A percentile compares a stretch with the other conserved stretches of the same genome.
Evolutionary conservation across 2,329 filamentous ascomycete genomes (phyloP).

Genomic region (Nothophoma quercina): DNA sequence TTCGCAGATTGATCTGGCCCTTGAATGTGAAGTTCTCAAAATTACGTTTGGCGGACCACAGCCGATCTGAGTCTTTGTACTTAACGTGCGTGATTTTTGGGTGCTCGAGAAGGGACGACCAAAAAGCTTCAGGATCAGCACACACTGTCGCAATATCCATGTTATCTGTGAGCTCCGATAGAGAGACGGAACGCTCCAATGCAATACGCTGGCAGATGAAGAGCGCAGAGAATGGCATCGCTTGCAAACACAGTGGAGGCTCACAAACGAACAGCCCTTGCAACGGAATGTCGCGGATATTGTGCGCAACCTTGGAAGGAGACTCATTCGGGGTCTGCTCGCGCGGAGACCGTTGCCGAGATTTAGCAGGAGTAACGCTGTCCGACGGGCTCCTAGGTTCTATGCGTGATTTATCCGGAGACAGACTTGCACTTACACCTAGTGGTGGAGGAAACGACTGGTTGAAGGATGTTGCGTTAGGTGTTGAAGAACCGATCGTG

Average conservation of each 20-base stretch:
- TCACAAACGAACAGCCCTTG: slow-evolving; percentile 41
- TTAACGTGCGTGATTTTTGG: slow-evolving; percentile 2
- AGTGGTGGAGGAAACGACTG: slow-evolving; percentile 6
- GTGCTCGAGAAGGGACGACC: slow-evolving; percentile 21
- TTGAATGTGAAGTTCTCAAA: slow-evolving; percentile 47
- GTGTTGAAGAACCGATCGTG: neutral
- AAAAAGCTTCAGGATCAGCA: slow-evolving; percentile 30
- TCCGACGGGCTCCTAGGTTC: neutral
- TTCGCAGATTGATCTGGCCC: slow-evolving; percentile 35
- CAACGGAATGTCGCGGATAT: slow-evolving; percentile 38
- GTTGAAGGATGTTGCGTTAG: neutral
- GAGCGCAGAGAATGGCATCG: slow-evolving; percentile 40
- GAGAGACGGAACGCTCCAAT: slow-evolving; percentile 15
- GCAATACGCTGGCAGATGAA: slow-evolving; percentile 46
- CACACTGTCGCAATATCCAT: slow-evolving; percentile 15
- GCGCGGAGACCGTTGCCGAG: neutral
- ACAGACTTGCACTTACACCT: neutral
- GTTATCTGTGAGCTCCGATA: slow-evolving; percentile 24
- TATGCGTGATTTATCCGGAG: neutral
- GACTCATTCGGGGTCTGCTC: slow-evolving; percentile 13
- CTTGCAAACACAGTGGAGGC: slow-evolving; percentile 9
- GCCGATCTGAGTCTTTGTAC: slow-evolving; percentile 21
- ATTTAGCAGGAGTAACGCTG: neutral
- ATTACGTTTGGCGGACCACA: slow-evolving; percentile 34
- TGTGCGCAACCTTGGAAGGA: slow-evolving; percentile 26